Base-by-base conservation (phyloP, 108 stramenopile species). In the Cyclotella cryptica region DNA sequence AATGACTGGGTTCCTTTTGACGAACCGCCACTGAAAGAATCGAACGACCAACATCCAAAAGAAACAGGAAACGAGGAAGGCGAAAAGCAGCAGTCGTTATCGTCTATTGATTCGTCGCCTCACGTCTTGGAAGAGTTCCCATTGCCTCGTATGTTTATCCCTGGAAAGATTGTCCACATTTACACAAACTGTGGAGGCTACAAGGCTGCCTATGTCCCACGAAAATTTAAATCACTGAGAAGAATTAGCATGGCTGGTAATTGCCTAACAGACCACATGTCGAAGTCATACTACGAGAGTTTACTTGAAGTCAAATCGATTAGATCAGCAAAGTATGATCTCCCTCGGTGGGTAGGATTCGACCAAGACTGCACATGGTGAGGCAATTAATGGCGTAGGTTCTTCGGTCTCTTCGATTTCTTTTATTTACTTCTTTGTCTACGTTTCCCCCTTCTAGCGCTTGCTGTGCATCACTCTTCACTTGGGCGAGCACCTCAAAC, bases 341-440 rank as follows among this genome's bases (percentile, higher is more conserved):
- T 96, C 27, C 98, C 98, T 40, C 68, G 61, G 8, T 98, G 98
- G 98, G 93, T 91, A n/a, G 96, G 95, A 0, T 98, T 96, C 68
- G 86, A 87, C 39, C 89, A 93, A 70, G 94, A 92, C 63, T 75
- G 85, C 54, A 93, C 94, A 49, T 95, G 92, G 66, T 88, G 77
- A 58, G 76, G 49, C 27, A 52, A 44, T 11, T 18, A 13, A 18
- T 6, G 18, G 73, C 30, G 30, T 18, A 49, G 9, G 13, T 22
- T 27, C 27, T 4, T 22, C 57, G 24, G 3, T 27, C 3, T 27
- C 19, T 14, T 66, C 19, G 17, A 30, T 42, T 52, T 21, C 22
- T 21, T 43, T 17, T 60, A 27, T 41, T 57, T 40, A 52, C 21
- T 21, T 17, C 29, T 10, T 52, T 41, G 24, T 66, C 19, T 10